Evolutionary conservation across 2,329 filamentous ascomycete genomes (phyloP).

Genomic region (Cladosporium oxysporum): DNA sequence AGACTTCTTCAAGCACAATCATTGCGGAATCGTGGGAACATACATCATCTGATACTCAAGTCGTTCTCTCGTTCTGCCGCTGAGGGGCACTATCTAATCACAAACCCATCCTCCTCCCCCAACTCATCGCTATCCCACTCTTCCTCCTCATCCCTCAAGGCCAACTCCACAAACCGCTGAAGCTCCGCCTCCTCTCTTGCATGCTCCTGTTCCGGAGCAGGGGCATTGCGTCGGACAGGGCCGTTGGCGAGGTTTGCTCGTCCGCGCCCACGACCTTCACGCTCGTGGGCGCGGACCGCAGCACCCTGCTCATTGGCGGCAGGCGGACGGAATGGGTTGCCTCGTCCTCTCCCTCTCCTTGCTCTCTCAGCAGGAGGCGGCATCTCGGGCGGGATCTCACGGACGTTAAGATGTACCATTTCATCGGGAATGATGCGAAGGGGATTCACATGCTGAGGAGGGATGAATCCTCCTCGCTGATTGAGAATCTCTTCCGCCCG

Average conservation of each 20-base stretch:
- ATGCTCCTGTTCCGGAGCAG: conserved; percentile 24
- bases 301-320: conserved; percentile 26
- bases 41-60: background rate
- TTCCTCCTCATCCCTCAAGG: conserved; percentile 56
- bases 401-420: background rate
- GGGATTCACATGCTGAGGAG: too few species aligned
- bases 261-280: background rate
- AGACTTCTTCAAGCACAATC: background rate
- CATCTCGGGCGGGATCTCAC: too few species aligned
- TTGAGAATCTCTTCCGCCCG: background rate
- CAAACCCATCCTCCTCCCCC: conserved; percentile 40
- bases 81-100: background rate
- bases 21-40: background rate
- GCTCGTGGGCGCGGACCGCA: conserved; percentile 23
- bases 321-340: conserved; percentile 30
- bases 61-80: background rate
- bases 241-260: background rate
- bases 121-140: conserved; percentile 62
- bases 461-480: background rate
- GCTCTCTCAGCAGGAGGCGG: background rate
- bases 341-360: conserved; percentile 22
- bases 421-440: too few species aligned
- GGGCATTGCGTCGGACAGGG: background rate
- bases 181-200: conserved; percentile 40
- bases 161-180: conserved; percentile 55